Percentiles rank a stretch among this genome's conserved stretches.
These are phyloP conservation scores for Scenedesmus sp. DNA, from an alignment of 163 green algal species.

Conservation along the genomic window DNA sequence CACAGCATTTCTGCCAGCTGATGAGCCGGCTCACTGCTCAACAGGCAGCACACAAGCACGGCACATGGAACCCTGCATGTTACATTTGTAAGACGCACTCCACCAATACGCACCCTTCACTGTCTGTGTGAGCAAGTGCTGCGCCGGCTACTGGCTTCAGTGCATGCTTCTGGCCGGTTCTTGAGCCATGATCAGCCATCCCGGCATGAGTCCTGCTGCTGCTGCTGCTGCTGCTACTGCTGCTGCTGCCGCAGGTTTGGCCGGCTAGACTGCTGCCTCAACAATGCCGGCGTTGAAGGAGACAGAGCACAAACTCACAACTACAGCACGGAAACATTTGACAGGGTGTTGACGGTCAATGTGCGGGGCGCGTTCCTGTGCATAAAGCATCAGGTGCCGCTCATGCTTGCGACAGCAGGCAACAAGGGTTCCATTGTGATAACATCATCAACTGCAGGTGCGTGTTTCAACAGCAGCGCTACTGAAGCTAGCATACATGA, in stretches of 20 bases:
- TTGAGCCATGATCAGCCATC: too few species aligned
- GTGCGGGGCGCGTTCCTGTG: constrained; percentile 43
- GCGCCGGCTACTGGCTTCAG: too few species aligned
- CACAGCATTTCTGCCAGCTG: too few species aligned
- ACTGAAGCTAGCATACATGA: background rate
- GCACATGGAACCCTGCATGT: too few species aligned
- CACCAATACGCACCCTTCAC: too few species aligned
- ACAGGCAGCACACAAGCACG: too few species aligned
- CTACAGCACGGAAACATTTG: constrained; percentile 48
- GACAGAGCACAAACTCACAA: constrained; percentile 30
- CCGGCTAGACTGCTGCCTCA: constrained; percentile 11
- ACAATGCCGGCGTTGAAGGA: constrained; percentile 49
- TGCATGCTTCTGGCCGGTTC: too few species aligned
- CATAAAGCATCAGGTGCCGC: constrained; percentile 46
- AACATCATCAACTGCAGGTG: constrained; percentile 37
- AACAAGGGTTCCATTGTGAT: constrained; percentile 38
- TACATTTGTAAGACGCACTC: too few species aligned
- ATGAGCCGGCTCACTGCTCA: too few species aligned
- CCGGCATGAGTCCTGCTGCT: background rate
- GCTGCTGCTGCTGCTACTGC: background rate
- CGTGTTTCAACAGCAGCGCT: too few species aligned
- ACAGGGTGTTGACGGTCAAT: constrained; percentile 35
- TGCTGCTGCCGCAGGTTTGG: constrained; percentile 41
- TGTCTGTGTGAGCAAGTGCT: too few species aligned
- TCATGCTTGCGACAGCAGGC: constrained; percentile 38